A percentile compares a stretch with the other conserved stretches of the same genome.
These are phyloP conservation scores for Camellia granthamiana DNA, from an alignment of 148 eudicot genomes.

Conservation along the genomic window DNA sequence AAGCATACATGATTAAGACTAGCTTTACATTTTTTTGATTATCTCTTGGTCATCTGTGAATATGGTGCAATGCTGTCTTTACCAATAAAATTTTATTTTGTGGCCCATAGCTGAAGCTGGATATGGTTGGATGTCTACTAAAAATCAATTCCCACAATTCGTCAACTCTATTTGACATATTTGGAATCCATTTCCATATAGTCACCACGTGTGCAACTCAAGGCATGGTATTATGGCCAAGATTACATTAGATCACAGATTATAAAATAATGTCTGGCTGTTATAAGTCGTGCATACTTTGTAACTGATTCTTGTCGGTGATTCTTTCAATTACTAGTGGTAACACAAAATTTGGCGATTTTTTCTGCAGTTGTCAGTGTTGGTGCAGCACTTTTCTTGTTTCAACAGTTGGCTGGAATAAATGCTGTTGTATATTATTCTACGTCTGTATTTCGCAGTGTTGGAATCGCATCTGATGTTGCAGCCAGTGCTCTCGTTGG, in stretches of 20 bases:
- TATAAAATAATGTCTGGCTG: background rate
- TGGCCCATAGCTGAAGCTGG: background rate
- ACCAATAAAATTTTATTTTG: background rate
- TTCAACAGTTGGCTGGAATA: conserved; percentile 98
- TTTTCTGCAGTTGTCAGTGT: conserved; percentile 80
- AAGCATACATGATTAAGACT: background rate
- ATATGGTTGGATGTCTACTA: background rate
- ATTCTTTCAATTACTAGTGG: background rate
- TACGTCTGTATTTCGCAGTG: conserved; percentile 88
- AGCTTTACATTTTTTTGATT: background rate
- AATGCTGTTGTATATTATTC: conserved; percentile 97
- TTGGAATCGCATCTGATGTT: conserved; percentile 95
- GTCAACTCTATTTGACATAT: background rate
- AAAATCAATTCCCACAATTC: background rate
- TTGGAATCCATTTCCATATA: background rate
- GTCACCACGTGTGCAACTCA: background rate
- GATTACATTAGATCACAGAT: background rate
- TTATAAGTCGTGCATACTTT: background rate
- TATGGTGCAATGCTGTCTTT: background rate
- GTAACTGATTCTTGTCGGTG: background rate
- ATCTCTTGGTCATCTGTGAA: background rate
- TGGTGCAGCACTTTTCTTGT: conserved; percentile 94
- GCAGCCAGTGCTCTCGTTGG: conserved; percentile 99
- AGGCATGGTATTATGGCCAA: background rate
- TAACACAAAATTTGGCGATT: background rate